Evolutionary conservation across 2,329 filamentous ascomycete species (phyloP).

Genomic region (Fusarium goolgardi): DNA sequence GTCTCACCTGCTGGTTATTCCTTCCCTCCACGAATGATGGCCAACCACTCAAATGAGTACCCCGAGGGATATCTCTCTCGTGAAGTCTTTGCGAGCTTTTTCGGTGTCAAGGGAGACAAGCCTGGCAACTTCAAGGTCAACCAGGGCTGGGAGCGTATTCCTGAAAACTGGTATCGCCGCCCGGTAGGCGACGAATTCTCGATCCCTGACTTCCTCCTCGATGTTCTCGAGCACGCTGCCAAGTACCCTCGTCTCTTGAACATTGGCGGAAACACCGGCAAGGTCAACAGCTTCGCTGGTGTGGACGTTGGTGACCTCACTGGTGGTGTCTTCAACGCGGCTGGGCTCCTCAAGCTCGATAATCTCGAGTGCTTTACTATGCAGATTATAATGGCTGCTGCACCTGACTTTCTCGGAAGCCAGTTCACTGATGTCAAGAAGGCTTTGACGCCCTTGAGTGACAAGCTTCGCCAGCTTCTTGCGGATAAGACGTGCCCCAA

Average conservation of each 20-base stretch:
- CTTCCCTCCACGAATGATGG: slow-evolving; percentile 19
- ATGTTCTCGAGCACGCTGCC: slow-evolving; percentile 3
- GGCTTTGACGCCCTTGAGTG: not conserved
- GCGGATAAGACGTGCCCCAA: not conserved
- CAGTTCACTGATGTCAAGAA: slow-evolving; percentile 16
- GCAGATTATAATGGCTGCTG: slow-evolving; percentile 47
- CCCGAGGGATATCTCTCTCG: slow-evolving; percentile 12
- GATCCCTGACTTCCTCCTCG: slow-evolving; percentile 2
- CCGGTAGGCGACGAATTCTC: slow-evolving; percentile 3
- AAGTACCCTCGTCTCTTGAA: slow-evolving; percentile 11
- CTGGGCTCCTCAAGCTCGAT: slow-evolving; percentile 57
- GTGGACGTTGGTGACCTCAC: slow-evolving; percentile 48
- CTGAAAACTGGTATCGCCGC: slow-evolving; percentile 15
- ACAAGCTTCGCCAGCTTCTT: slow-evolving; percentile 6
- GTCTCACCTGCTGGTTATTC: slow-evolving; percentile 14
- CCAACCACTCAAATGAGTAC: slow-evolving; percentile 11
- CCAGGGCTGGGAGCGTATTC: slow-evolving; percentile 16
- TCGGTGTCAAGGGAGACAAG: slow-evolving; percentile 8
- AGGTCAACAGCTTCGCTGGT: not conserved
- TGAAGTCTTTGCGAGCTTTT: slow-evolving; percentile 12
- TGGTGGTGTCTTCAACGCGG: slow-evolving; percentile 57
- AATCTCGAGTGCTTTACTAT: slow-evolving; percentile 57
- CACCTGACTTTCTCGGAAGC: slow-evolving; percentile 11
- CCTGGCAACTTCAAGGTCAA: slow-evolving; percentile 20
- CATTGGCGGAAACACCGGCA: slow-evolving; percentile 9